Conservation (phyloP, 495 filamentous ascomycete species). For the Cercophora newfieldiana region DNA sequence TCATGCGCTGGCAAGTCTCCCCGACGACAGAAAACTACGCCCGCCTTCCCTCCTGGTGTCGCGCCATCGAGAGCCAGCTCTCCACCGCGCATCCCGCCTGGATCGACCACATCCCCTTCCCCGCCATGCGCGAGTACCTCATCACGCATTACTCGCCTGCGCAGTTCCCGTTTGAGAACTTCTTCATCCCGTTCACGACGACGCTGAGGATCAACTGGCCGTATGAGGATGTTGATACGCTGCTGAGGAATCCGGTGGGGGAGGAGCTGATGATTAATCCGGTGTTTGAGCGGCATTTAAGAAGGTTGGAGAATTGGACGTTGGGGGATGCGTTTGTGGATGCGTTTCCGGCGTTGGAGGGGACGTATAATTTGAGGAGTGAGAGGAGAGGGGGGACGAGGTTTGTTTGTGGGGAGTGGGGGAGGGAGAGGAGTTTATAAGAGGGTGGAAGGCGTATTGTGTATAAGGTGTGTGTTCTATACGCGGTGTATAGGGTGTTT, state of each 20-base stretch:
- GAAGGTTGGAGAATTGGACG: slow-evolving; percentile 70
- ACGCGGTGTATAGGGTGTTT: not conserved
- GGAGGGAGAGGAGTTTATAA: not conserved
- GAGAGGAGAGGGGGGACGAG: slow-evolving; percentile 16
- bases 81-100: slow-evolving; percentile 67
- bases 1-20: slow-evolving; percentile 79
- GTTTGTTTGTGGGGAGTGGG: not conserved
- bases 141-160: slow-evolving; percentile 47
- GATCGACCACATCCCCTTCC: slow-evolving; percentile 78
- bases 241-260: slow-evolving; percentile 54
- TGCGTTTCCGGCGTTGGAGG: slow-evolving; percentile 61
- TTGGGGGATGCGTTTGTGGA: slow-evolving; percentile 68
- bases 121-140: slow-evolving; percentile 66
- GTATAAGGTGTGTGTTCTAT: not conserved
- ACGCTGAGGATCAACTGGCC: slow-evolving; percentile 76
- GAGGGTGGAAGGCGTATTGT: not conserved
- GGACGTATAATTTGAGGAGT: slow-evolving; percentile 46
- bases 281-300: slow-evolving; percentile 73
- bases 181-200: slow-evolving; percentile 75
- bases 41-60: slow-evolving; percentile 66
- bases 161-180: slow-evolving; percentile 65
- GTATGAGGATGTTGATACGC: slow-evolving; percentile 63
- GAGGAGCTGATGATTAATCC: slow-evolving; percentile 73
- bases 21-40: slow-evolving; percentile 74
- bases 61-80: slow-evolving; percentile 62